Percentiles rank a stretch among this genome's conserved stretches.
phyloP scores from a whole-genome alignment of 805 yeast genomes.

The Yarrowia sp. region DNA sequence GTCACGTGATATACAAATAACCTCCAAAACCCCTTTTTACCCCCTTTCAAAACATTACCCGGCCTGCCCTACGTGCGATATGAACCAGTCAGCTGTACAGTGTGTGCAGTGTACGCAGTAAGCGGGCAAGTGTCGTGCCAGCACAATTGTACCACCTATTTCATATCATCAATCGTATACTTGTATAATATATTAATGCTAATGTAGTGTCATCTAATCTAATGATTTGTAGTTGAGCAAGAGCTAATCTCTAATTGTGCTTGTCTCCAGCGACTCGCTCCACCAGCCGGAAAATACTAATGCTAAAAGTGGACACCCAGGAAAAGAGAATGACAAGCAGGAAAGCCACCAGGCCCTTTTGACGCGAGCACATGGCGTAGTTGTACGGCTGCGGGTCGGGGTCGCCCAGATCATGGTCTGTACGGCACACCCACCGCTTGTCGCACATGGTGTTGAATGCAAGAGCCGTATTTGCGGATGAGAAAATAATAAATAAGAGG shows the following conservation, averaged over 20 bases:
- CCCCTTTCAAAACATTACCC: no score
- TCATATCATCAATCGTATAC: no score
- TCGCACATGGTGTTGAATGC: conserved; percentile 83
- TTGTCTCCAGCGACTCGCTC: conserved; percentile 42
- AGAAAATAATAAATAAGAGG: conserved; percentile 79
- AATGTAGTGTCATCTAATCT: neutral
- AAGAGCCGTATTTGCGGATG: conserved; percentile 81
- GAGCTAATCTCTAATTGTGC: neutral
- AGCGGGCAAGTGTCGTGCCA: no score
- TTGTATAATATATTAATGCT: no score
- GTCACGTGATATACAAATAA: no score
- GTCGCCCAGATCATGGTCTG: conserved; percentile 30
- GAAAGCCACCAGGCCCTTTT: conserved; percentile 74
- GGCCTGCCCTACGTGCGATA: no score
- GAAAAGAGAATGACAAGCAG: conserved; percentile 68
- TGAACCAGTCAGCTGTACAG: no score
- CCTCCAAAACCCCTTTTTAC: no score
- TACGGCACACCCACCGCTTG: conserved; percentile 71
- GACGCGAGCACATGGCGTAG: conserved; percentile 67
- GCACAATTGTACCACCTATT: no score
- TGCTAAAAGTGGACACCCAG: conserved; percentile 84
- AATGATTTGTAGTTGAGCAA: no score
- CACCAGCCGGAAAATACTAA: conserved; percentile 80
- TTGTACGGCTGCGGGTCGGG: conserved; percentile 41
- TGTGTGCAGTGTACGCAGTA: no score